Base-by-base conservation (phyloP, 768 basidiomycete genomes). In the Crassisporium funariophilum region DNA sequence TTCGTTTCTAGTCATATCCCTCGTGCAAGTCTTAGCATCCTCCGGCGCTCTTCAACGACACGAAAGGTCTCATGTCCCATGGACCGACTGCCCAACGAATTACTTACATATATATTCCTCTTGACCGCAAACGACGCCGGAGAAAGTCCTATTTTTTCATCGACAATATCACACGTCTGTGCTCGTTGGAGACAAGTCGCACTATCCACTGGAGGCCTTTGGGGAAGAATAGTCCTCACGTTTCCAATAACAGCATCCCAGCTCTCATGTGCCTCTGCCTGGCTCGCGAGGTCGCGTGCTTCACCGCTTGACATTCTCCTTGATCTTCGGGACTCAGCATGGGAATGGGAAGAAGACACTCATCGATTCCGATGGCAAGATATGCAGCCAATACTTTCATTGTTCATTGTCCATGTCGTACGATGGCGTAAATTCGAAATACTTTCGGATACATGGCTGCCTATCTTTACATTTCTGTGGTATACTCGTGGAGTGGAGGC, bases 391-490 rank as follows among this genome's bases (percentile, higher is more conserved):
- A 58, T 80, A 25, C 64, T 83, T 47, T 68, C 63, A 12, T 61
- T 76, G 22, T 62, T 83, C 8, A 55, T 77, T 6, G 69, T 73
- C 10, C 75, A 77, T 21, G 70, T 69, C 6, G 37, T 54, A 16
- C 72, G 79, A 39, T 83, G 81, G 79, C 63, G 65, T 34, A 63
- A 49, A 10, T 40, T 83, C 36, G 74, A 77, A 38, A 65, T 84
- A n/a, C 61, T 79, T 38, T 72, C 78, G 1, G 82, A 84, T 51
- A 84, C 79, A 4, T 84, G 82, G 81, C 67, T 69, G 2, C 82
- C 82, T 9, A 75, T 83, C 10, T 76, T 73, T 54, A 65, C 71
- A 7, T 81, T 83, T 53, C 70, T 83, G 8, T 67, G 63, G 27
- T 66, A 62, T 44, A 72, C 76, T 4, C 61, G 58, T 9, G 43